phyloP scores from a whole-genome alignment of 805 yeast species.

The Peterozyma xylosa region DNA sequence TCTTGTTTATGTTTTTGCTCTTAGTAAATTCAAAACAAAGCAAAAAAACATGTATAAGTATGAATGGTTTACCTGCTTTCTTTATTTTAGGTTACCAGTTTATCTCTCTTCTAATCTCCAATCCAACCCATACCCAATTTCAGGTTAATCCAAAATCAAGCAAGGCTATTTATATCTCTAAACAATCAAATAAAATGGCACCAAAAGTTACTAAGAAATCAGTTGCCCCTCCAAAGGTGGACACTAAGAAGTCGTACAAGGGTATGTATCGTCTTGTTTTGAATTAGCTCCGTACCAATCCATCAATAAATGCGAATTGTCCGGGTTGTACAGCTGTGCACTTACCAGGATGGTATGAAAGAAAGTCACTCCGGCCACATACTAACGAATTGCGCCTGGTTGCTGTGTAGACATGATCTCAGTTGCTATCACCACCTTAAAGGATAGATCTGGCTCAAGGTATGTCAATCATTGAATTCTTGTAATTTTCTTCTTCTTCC shows the following conservation, averaged over 20 bases:
- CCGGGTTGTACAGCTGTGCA: no score
- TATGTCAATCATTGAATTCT: slow-evolving; percentile 24
- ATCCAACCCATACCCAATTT: no score
- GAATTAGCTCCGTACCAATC: no score
- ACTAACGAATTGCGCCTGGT: slow-evolving; percentile 11
- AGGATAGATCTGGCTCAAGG: slow-evolving; percentile 77
- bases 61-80: no score
- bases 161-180: not conserved
- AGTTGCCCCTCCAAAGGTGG: slow-evolving; percentile 17
- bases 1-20: no score
- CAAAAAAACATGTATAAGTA: no score
- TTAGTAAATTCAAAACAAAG: no score
- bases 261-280: slow-evolving; percentile 26
- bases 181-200: slow-evolving; percentile 22
- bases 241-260: slow-evolving; percentile 34
- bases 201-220: slow-evolving; percentile 22
- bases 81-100: no score
- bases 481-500: not conserved
- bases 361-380: not conserved
- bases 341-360: no score
- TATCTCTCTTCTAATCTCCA: no score
- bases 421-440: slow-evolving; percentile 62
- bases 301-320: not conserved
- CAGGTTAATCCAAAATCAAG: not conserved
- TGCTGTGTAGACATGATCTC: slow-evolving; percentile 44